phyloP scores from a whole-genome alignment of 78 protist genomes.

The Dictyostelium intermedium region DNA sequence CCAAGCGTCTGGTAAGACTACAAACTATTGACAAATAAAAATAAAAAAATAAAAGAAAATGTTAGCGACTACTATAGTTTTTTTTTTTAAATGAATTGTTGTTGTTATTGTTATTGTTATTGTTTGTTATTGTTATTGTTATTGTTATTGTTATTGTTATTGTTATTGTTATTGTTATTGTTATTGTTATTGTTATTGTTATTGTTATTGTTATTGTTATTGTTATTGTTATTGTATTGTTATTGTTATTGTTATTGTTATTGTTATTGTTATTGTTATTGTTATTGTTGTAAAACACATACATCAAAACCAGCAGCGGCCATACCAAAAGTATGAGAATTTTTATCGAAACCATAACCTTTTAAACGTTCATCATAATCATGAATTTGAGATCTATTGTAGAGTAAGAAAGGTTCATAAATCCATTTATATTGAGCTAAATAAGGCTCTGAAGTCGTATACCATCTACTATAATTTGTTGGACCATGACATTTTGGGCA shows the following conservation, averaged over 20 bases:
- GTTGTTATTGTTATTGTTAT: no score
- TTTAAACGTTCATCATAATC: slow-evolving; percentile 23
- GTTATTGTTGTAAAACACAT: no score
- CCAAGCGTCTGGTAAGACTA: slow-evolving; percentile 46
- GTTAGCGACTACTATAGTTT: no score
- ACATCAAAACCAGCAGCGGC: slow-evolving; percentile 18
- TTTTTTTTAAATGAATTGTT: no score
- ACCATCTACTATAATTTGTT: slow-evolving; percentile 33
- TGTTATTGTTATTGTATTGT: no score
- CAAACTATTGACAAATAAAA: not conserved
- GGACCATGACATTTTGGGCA: slow-evolving; percentile 68
- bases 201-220: no score
- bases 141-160: no score
- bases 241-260: no score
- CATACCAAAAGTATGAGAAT: slow-evolving; percentile 33
- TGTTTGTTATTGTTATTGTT: no score
- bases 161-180: no score
- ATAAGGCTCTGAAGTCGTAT: not conserved
- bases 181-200: no score
- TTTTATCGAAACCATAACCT: slow-evolving; percentile 54
- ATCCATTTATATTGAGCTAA: slow-evolving; percentile 13
- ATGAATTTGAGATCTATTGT: not conserved
- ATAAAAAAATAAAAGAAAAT: not conserved
- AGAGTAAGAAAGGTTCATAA: slow-evolving; percentile 26
- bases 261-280: no score